These are phyloP conservation scores for Fusarium fracticaudum DNA, from an alignment of 2,329 filamentous ascomycete species.

Conservation along the genomic window DNA sequence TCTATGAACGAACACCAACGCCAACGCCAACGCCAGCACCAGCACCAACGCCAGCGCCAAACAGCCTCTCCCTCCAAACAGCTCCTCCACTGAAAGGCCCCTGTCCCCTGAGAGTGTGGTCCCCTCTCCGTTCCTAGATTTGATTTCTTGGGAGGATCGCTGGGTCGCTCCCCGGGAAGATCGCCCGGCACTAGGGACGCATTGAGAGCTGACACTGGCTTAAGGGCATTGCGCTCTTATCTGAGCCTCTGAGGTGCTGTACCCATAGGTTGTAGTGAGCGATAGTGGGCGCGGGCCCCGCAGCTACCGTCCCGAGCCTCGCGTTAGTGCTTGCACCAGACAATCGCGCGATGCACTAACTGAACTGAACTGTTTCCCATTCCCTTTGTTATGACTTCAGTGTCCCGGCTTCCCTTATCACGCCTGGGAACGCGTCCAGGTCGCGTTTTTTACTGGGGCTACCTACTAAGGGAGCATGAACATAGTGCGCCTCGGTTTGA, in stretches of 20 bases:
- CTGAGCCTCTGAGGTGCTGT: background rate
- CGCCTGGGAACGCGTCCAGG: conserved; percentile 1
- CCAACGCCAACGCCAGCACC: background rate
- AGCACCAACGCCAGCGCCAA: background rate
- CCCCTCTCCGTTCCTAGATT: conserved; percentile 23
- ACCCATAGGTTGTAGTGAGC: background rate
- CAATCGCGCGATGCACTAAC: conserved; percentile 17
- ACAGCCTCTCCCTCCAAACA: background rate
- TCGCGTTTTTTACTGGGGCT: conserved; percentile 19
- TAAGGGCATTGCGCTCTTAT: background rate
- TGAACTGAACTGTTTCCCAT: background rate
- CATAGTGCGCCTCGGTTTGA: background rate
- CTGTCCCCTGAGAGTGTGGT: background rate
- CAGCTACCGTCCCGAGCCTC: conserved; percentile 13
- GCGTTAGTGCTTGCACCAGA: conserved; percentile 14
- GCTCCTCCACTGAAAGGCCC: background rate
- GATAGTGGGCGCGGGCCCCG: conserved; percentile 18
- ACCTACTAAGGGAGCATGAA: conserved; percentile 1
- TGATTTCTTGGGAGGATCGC: conserved; percentile 30
- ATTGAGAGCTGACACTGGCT: background rate
- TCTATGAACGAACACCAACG: conserved; percentile 10
- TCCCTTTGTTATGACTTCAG: conserved; percentile 35
- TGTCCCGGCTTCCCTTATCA: conserved; percentile 14
- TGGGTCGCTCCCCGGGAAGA: conserved; percentile 32
- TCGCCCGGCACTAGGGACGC: conserved; percentile 25